Evolutionary conservation across 179 eudicot species (phyloP).

Genomic region (Spinacia oleracea): DNA sequence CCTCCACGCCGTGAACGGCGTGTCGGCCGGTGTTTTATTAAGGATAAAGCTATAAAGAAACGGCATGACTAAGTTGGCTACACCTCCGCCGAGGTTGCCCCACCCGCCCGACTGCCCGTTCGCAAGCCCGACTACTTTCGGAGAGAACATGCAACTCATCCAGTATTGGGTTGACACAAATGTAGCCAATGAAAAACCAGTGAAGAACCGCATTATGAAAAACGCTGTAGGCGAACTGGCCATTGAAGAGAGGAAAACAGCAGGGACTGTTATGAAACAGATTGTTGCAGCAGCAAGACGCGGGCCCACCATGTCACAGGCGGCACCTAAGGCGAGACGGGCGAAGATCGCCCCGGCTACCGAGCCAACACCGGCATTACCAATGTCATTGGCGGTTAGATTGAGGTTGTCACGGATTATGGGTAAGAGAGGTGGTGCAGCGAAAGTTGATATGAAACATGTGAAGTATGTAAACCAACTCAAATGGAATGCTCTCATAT

Average conservation of each 20-base stretch:
- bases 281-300: slow-evolving; percentile 66
- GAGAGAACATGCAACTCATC: slow-evolving; percentile 94
- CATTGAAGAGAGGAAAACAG: slow-evolving; percentile 51
- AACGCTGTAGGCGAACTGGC: slow-evolving; percentile 38
- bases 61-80: slow-evolving; percentile 78
- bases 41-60: slow-evolving; percentile 53
- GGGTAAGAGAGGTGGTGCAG: slow-evolving; percentile 80
- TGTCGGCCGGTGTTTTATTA: slow-evolving; percentile 30
- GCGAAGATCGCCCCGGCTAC: slow-evolving; percentile 84
- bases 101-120: slow-evolving; percentile 83
- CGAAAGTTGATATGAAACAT: slow-evolving; percentile 68
- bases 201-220: slow-evolving; percentile 60
- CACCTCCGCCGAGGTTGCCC: slow-evolving; percentile 96
- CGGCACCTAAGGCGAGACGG: slow-evolving; percentile 65
- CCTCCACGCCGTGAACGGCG: slow-evolving; percentile 67
- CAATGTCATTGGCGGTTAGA: slow-evolving; percentile 71
- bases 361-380: slow-evolving; percentile 83
- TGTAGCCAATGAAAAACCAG: slow-evolving; percentile 80
- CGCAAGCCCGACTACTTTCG: slow-evolving; percentile 62
- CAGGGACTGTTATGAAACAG: slow-evolving; percentile 62
- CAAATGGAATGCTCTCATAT: slow-evolving; percentile 80
- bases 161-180: slow-evolving; percentile 86
- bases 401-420: slow-evolving; percentile 70
- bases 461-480: slow-evolving; percentile 73
- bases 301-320: slow-evolving; percentile 75